Percentiles rank a stretch among this genome's conserved stretches.
These are phyloP conservation scores for Eruca vesicaria DNA, from an alignment of 441 rosid species.

Conservation along the genomic window DNA sequence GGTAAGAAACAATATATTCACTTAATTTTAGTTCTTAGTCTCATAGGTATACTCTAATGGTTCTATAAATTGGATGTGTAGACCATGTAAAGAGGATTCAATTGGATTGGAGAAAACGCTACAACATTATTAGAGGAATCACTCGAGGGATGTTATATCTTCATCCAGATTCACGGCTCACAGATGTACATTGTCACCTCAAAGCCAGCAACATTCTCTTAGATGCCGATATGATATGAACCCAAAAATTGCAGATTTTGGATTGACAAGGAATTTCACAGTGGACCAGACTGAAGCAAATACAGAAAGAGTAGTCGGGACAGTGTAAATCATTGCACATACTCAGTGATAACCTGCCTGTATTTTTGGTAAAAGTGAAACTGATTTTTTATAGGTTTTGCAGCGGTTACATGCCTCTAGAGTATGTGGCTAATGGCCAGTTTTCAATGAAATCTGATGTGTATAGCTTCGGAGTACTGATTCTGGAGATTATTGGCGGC, in stretches of 20 bases:
- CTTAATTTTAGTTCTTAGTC: neutral
- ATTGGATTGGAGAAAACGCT: neutral
- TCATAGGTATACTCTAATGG: neutral
- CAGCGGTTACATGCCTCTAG: neutral
- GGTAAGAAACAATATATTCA: neutral
- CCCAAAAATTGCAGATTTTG: constrained; percentile 40
- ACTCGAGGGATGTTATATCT: constrained; percentile 42
- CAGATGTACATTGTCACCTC: constrained; percentile 32
- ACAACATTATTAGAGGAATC: neutral
- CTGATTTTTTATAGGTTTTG: neutral
- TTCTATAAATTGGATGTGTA: neutral
- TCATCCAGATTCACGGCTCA: constrained; percentile 24
- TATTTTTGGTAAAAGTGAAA: neutral
- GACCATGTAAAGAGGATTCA: neutral
- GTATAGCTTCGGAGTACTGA: constrained; percentile 2
- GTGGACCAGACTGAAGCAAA: constrained; percentile 22
- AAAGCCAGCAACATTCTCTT: constrained; percentile 34
- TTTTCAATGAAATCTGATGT: neutral
- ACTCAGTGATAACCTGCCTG: neutral
- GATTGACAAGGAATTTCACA: constrained; percentile 40
- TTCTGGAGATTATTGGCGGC: neutral
- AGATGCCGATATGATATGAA: constrained; percentile 44
- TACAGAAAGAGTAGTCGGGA: constrained; percentile 38
- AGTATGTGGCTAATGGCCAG: neutral
- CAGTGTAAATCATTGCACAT: neutral